These are phyloP conservation scores for Haberlea rhodopensis DNA, from an alignment of 257 asterid species.

Conservation along the genomic window DNA sequence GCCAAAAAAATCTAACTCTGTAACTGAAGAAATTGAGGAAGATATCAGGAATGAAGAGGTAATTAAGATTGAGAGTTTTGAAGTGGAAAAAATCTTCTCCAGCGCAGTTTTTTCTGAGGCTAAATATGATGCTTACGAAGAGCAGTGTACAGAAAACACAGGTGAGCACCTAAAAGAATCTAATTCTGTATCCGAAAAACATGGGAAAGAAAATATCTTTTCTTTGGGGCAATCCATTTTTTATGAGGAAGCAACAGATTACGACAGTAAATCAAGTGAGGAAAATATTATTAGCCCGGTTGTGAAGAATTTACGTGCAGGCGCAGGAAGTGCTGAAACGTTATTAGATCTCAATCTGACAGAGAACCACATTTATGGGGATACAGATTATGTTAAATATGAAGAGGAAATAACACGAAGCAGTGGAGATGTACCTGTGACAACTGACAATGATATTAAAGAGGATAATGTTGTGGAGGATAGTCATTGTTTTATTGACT, in stretches of 20 bases:
- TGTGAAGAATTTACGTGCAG: constrained; percentile 17
- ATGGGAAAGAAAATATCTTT: constrained; percentile 6
- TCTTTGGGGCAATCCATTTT: constrained; percentile 13
- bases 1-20: not conserved
- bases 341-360: constrained; percentile 19
- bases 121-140: constrained; percentile 26
- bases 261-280: constrained; percentile 20
- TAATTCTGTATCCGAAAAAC: constrained; percentile 17
- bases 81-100: constrained; percentile 7
- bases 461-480: constrained; percentile 11
- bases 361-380: constrained; percentile 12
- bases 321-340: constrained; percentile 23
- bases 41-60: constrained; percentile 13
- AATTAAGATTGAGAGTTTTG: constrained; percentile 23
- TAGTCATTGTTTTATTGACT: constrained; percentile 6
- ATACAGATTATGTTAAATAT: constrained; percentile 10
- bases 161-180: constrained; percentile 22
- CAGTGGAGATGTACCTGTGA: constrained; percentile 22
- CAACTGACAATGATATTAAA: constrained; percentile 22
- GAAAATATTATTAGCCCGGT: constrained; percentile 9
- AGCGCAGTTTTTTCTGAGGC: constrained; percentile 16
- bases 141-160: constrained; percentile 22
- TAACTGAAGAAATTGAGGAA: not conserved
- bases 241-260: constrained; percentile 18
- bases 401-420: constrained; percentile 20